Conservation (phyloP, 2,329 filamentous ascomycete genomes). For the Penicillium italicum region DNA sequence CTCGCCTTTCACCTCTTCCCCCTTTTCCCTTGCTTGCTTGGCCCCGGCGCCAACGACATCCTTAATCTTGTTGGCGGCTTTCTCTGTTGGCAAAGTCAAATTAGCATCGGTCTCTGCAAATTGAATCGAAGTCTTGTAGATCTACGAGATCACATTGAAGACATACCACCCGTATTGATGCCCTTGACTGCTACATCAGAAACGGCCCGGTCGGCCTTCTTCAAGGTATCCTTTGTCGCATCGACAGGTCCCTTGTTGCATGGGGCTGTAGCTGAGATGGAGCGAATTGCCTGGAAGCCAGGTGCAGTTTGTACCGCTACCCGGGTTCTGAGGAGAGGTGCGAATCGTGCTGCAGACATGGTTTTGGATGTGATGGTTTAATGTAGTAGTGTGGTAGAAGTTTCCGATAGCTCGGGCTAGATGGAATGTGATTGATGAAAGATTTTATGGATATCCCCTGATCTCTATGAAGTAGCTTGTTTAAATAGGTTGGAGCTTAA, state of each 20-base stretch:
- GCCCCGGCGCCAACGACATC: constrained; percentile 41
- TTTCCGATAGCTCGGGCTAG: neutral
- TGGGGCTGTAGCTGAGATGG: constrained; percentile 53
- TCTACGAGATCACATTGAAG: neutral
- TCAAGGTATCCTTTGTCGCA: constrained; percentile 55
- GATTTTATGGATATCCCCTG: neutral
- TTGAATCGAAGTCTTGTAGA: neutral
- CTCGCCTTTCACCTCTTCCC: constrained; percentile 30
- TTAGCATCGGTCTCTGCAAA: neutral
- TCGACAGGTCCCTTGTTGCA: constrained; percentile 53
- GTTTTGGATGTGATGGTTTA: neutral
- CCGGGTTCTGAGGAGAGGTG: constrained; percentile 25
- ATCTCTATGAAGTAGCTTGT: neutral
- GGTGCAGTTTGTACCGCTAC: constrained; percentile 15
- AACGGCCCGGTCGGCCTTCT: constrained; percentile 55
- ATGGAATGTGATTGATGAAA: neutral
- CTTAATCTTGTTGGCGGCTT: constrained; percentile 48
- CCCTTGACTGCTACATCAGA: constrained; percentile 57
- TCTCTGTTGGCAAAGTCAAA: constrained; percentile 40
- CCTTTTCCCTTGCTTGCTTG: constrained; percentile 48
- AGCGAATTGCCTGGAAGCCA: constrained; percentile 18
- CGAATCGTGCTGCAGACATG: constrained; percentile 32
- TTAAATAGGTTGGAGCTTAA: neutral
- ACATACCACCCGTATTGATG: constrained; percentile 60
- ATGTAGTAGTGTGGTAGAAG: neutral